Base-by-base conservation (phyloP, 148 eudicot genomes). In the Cornus controversa region DNA sequence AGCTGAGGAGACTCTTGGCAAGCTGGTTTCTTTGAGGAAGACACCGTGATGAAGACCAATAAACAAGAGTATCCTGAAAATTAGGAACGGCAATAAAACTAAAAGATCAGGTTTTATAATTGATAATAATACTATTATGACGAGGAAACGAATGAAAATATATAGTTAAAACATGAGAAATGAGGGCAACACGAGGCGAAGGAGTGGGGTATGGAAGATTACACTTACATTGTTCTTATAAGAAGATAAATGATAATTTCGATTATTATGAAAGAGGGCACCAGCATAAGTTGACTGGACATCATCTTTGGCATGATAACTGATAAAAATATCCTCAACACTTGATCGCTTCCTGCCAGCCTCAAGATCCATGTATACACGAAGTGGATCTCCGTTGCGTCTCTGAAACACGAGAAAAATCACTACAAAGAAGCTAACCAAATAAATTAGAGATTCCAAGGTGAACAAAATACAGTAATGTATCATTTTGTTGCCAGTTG, bases 41-140 rank as follows among this genome's bases (percentile, higher is more conserved):
- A 78, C 99, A 96, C n/a, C 99, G 97, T 6, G 99, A 96, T 26
- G 99, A 96, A 24, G 99, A 96, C 99, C 99, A 96, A 77, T 96
- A 96, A 77, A 96, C 89, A 26, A 96, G 94, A 23, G 88, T 84
- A 68, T 96, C 98, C 99, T 96, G 84, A 40, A 79, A 78, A 47
- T 8, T 40, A 40, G 45, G 45, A 9, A 40, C 6, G 7, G 45
- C 45, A 40, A 40, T 40, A 81, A 26, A 75, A 1, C 40, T 37
- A 22, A n/a, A 26, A 67, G 25, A 67, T 54, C 1, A 3, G 67
- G 27, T 23, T 53, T 25, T 31, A 15, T 66, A 54, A 53, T 3
- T 31, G 54, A 10, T 28, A 22, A 8, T 31, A 23, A 69, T 23
- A 73, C 24, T 22, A 28, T 29, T 29, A 67, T 42, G 2, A 0